phyloP scores from a whole-genome alignment of 1,284 basidiomycete species.

The Ustilago hordei region DNA sequence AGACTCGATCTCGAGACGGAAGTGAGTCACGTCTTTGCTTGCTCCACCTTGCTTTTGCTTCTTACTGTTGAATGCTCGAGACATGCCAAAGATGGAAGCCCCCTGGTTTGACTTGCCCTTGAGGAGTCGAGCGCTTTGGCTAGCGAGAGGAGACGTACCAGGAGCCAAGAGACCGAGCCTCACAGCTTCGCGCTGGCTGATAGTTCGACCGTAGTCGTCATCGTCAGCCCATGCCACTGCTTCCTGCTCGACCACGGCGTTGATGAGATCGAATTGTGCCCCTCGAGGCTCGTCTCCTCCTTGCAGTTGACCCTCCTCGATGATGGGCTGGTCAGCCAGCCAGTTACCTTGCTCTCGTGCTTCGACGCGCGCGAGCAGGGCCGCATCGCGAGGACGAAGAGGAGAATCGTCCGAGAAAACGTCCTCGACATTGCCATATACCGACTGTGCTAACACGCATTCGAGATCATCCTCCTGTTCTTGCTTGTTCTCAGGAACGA shows the following conservation, averaged over 20 bases:
- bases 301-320: constrained; percentile 48
- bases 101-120: constrained; percentile 9
- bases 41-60: constrained; percentile 1
- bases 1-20: constrained; percentile 50
- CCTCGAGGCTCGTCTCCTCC: constrained; percentile 52
- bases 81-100: constrained; percentile 8
- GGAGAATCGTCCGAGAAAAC: constrained; percentile 22
- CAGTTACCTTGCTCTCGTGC: constrained; percentile 42
- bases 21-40: background rate
- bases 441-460: constrained; percentile 35
- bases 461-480: constrained; percentile 51
- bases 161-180: constrained; percentile 52
- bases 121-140: constrained; percentile 11
- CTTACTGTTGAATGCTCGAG: background rate
- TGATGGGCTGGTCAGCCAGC: constrained; percentile 42
- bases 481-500: constrained; percentile 33
- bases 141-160: background rate
- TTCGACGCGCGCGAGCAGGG: constrained; percentile 30
- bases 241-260: constrained; percentile 39
- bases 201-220: constrained; percentile 62
- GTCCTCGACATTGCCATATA: constrained; percentile 21
- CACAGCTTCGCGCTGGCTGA: constrained; percentile 58
- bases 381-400: constrained; percentile 30
- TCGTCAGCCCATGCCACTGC: constrained; percentile 65
- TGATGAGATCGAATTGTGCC: constrained; percentile 58